These are phyloP conservation scores for Trametes cinnabarina DNA, from an alignment of 768 basidiomycete genomes.

Conservation along the genomic window DNA sequence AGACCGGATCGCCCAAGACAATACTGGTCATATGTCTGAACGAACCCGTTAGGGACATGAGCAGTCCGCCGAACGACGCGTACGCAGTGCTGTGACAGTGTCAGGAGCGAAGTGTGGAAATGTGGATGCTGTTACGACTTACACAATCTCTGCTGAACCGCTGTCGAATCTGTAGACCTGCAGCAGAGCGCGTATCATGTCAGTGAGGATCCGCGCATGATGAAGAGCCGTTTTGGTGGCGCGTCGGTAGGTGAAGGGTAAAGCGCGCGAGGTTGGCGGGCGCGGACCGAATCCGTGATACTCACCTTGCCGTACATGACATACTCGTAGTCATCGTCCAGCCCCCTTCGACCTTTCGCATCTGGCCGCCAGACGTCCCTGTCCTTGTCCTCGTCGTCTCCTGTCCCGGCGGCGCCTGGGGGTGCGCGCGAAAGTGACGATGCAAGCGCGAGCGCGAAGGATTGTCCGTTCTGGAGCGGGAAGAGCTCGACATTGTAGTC, in stretches of 20 bases:
- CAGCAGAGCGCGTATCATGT: background rate
- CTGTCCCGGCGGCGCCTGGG: slow-evolving; percentile 49
- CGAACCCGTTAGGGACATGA: slow-evolving; percentile 91
- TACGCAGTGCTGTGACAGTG: slow-evolving; percentile 74
- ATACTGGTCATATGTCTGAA: slow-evolving; percentile 90
- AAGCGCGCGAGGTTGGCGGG: too few species aligned
- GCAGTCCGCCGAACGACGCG: slow-evolving; percentile 91
- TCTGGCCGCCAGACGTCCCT: slow-evolving; percentile 83
- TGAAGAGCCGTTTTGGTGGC: too few species aligned
- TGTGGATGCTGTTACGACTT: slow-evolving; percentile 33
- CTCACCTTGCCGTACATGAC: slow-evolving; percentile 98
- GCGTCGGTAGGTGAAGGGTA: too few species aligned
- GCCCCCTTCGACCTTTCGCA: slow-evolving; percentile 71
- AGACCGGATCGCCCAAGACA: slow-evolving; percentile 91
- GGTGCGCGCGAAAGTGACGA: slow-evolving; percentile 67
- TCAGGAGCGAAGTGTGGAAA: slow-evolving; percentile 1
- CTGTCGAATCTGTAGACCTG: slow-evolving; percentile 98
- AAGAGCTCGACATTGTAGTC: slow-evolving; percentile 95
- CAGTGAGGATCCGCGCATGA: background rate
- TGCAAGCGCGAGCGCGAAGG: slow-evolving; percentile 83
- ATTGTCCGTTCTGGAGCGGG: slow-evolving; percentile 63
- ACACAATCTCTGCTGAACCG: slow-evolving; percentile 82
- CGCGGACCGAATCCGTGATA: background rate
- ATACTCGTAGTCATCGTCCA: slow-evolving; percentile 97
- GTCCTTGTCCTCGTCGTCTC: slow-evolving; percentile 68